Evolutionary conservation across 164 flowering plant genomes (phyloP), one percentile per base, ranked within the genome.

Genomic region (Vitis rotundifolia): DNA sequence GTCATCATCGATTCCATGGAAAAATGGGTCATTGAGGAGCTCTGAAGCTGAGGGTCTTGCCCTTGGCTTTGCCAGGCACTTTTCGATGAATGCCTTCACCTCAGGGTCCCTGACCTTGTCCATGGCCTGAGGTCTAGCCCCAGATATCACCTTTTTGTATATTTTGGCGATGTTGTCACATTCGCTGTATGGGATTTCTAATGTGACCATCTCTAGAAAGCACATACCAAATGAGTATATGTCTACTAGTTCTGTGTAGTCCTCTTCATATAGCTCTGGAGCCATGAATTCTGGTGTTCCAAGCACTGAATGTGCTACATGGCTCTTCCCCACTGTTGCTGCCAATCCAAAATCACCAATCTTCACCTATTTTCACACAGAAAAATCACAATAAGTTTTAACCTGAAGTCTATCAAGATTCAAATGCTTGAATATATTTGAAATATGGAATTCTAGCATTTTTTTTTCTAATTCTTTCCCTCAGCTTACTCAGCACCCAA

Each of bases 261-360:
- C 72, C 80, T 90, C 93, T 5, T 91, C 94, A 22, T 89, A 91
- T 0, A 89, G 81, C 83, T 91, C 94, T 1, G 92, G 97, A 5
- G 97, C 94, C 97, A 89, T 91, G 75, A 84, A 89, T 53, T 90
- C 93, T 0, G 97, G 97, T 14, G 97, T 92, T 12, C 94, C 97
- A 0, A 92, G 76, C 1, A 92, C 56, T 0, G 94, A 88, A 73
- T 90, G 97, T 0, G 97, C 97, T 5, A 66, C 73, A 61, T 85
- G 92, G 70, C 77, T 89, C 79, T 74, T 77, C n/a, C 91, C 92
- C 29, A 87, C 90, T 10, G 69, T 83, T 1, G 91, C 89, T 1
- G 97, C 92, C 73, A 91, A 75, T 0, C 97, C 97, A 52, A 91
- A 70, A 82, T 91, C 97, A 15, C 97, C 97, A 64, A 91, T 88